Base-by-base conservation (phyloP, 495 filamentous ascomycete genomes). In the Articulospora tetracladia region DNA sequence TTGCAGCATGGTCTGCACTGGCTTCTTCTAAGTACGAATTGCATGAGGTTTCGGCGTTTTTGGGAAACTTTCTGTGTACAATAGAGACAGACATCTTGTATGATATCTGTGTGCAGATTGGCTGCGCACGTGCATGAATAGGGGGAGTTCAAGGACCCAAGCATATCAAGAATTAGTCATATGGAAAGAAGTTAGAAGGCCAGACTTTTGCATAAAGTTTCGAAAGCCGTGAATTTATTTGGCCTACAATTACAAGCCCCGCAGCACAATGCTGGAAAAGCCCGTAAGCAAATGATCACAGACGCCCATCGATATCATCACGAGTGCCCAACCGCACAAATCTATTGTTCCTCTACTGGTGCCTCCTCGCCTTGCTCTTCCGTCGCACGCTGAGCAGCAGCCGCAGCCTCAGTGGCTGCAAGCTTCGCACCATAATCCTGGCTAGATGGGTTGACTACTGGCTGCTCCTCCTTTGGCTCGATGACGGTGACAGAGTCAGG, bases 341-440 rank as follows among this genome's bases (percentile, higher is more conserved):
- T 63, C 59, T 82, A 82, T 73, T 78, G 72, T 71, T 83, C 80
- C 59, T 76, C 79, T 27, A 73, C 70, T 66, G 75, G 72, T 69
- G 81, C 79, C 72, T 77, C 81, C 56, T 68, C 77, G 67, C 71
- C 80, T 49, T 72, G 69, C 79, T 85, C 80, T 79, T 95, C 91
- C 55, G 90, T 88, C 55, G 83, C 80, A 71, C 90, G 89, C 39
- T 79, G 75, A 55, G 80, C 81, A 67, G 80, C 80, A 60, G 80
- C 79, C 55, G 80, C 80, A 49, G 79, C 79, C 80, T 94, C 89
- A 58, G 90, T 89, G 69, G 90, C 89, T 41, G 92, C 76, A 60
- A 91, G 92, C 86, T 97, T 97, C 62, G 93, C 92, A 74, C 95
- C 95, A 79, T 98, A 98, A 80, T 98, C 94, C 80, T 97, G 91